phyloP scores from a whole-genome alignment of 2,329 filamentous ascomycete genomes.

The Emmonsia crescens region DNA sequence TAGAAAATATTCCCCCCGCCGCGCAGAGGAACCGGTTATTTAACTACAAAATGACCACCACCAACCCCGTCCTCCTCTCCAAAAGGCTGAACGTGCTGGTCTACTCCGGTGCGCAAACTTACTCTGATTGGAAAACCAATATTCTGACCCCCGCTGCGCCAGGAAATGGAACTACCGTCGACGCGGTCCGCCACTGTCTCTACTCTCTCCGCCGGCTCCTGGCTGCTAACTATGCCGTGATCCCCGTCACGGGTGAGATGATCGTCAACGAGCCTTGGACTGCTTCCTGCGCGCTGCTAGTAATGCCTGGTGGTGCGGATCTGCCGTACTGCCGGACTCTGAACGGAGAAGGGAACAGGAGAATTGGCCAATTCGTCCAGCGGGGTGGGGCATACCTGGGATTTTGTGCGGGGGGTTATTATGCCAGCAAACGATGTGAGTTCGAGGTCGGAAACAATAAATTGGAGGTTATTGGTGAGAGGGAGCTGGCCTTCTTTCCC shows the following conservation, averaged over 20 bases:
- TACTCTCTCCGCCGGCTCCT: constrained; percentile 77
- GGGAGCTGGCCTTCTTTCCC: constrained; percentile 82
- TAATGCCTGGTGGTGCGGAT: constrained; percentile 91
- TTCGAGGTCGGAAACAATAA: constrained; percentile 77
- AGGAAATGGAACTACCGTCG: constrained; percentile 77
- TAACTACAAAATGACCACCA: constrained; percentile 19
- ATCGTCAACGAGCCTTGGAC: constrained; percentile 89
- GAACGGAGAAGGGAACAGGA: constrained; percentile 77
- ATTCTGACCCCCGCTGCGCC: constrained; percentile 22
- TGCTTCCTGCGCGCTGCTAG: constrained; percentile 73
- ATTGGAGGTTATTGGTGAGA: constrained; percentile 73
- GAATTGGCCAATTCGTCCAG: constrained; percentile 76
- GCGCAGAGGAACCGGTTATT: neutral
- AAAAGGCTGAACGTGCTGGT: constrained; percentile 83
- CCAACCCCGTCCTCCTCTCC: constrained; percentile 42
- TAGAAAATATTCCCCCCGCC: constrained; percentile 1
- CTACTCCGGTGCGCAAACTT: constrained; percentile 59
- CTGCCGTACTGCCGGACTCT: constrained; percentile 78
- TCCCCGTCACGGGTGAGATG: constrained; percentile 65
- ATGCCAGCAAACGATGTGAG: constrained; percentile 69
- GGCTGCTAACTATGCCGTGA: constrained; percentile 85
- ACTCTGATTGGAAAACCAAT: constrained; percentile 18
- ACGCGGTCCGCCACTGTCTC: constrained; percentile 82
- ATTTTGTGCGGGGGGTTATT: constrained; percentile 92
- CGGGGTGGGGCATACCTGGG: constrained; percentile 78